phyloP scores from a whole-genome alignment of 148 eudicot genomes.

The Fagopyrum tataricum region DNA sequence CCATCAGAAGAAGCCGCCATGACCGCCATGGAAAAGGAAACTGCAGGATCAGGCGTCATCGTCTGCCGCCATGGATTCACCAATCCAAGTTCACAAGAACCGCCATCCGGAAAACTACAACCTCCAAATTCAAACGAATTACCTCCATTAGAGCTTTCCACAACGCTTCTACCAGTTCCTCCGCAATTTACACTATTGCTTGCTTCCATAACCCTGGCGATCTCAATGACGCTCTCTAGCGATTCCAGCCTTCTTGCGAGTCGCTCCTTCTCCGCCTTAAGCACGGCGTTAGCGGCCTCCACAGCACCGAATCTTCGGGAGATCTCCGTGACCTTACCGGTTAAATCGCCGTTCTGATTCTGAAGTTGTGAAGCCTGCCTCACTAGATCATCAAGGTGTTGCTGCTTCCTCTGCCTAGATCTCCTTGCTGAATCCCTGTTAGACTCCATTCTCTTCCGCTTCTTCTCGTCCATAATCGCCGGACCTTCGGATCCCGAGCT shows the following conservation, averaged over 20 bases:
- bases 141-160: neutral
- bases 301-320: conserved; percentile 13
- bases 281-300: conserved; percentile 33
- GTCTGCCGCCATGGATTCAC: conserved; percentile 30
- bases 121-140: neutral
- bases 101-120: neutral
- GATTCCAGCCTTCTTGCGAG: conserved; percentile 39
- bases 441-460: conserved; percentile 60
- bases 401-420: conserved; percentile 59
- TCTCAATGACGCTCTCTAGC: conserved; percentile 31
- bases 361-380: conserved; percentile 22
- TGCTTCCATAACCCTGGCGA: conserved; percentile 21
- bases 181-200: neutral
- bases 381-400: conserved; percentile 47
- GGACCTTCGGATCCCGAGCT: conserved; percentile 41
- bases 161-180: neutral
- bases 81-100: conserved; percentile 19
- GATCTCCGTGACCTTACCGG: conserved; percentile 20
- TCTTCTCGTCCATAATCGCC: conserved; percentile 41
- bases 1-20: conserved; percentile 17
- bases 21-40: conserved; percentile 24
- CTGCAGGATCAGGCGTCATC: conserved; percentile 16
- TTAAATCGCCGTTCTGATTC: conserved; percentile 26
- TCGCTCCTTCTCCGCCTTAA: conserved; percentile 29
- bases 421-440: conserved; percentile 73